Conservation (phyloP, 169 alveolate genomes). For the Plasmodium falciparum region DNA sequence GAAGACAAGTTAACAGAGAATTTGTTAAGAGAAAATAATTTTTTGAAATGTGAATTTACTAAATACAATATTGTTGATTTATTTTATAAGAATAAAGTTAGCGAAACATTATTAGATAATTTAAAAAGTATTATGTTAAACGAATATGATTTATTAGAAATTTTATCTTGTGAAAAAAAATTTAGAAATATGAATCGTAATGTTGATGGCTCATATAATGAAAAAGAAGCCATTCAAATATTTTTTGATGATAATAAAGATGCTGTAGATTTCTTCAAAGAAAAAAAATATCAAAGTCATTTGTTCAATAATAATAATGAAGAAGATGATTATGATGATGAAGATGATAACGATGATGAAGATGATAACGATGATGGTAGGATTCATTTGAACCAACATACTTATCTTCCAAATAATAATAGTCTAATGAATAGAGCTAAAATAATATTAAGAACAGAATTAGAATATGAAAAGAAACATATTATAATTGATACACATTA, state of each 20-base stretch:
- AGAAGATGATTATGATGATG: slow-evolving; percentile 8
- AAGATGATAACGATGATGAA: slow-evolving; percentile 7
- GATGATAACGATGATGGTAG: neutral
- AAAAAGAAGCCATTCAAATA: slow-evolving; percentile 60
- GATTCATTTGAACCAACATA: too few relatives aligned
- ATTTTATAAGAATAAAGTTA: slow-evolving; percentile 27
- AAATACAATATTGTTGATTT: slow-evolving; percentile 24
- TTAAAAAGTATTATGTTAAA: slow-evolving; percentile 32
- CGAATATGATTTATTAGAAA: slow-evolving; percentile 43
- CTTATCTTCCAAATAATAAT: too few relatives aligned
- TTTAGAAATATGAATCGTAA: slow-evolving; percentile 13
- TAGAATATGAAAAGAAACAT: slow-evolving; percentile 21
- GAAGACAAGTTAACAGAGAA: slow-evolving; percentile 71
- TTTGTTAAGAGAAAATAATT: slow-evolving; percentile 55
- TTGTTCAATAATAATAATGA: slow-evolving; percentile 39
- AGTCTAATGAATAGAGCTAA: slow-evolving; percentile 71
- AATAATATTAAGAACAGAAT: slow-evolving; percentile 51
- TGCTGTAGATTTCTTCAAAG: slow-evolving; percentile 56
- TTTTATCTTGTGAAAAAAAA: slow-evolving; percentile 31
- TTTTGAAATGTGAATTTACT: slow-evolving; percentile 51
- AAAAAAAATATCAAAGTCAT: slow-evolving; percentile 15
- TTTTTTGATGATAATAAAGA: slow-evolving; percentile 72
- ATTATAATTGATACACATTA: slow-evolving; percentile 44
- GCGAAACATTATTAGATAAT: slow-evolving; percentile 4
- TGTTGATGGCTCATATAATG: slow-evolving; percentile 27